Evolutionary conservation across 129 eudicot species (phyloP).

Genomic region (Escallonia herrerae): DNA sequence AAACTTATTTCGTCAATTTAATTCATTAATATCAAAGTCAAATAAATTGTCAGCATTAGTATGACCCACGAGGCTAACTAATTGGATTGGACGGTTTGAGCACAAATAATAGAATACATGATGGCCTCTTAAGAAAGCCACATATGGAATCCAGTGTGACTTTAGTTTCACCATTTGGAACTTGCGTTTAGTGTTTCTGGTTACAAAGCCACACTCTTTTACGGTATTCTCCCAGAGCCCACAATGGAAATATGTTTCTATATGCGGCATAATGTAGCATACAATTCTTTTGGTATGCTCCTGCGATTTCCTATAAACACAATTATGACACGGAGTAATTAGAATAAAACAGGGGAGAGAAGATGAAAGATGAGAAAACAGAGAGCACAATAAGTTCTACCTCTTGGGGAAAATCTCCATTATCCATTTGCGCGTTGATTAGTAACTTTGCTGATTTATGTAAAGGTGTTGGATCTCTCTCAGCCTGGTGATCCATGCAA

Average conservation of each 20-base stretch:
- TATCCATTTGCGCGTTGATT: constrained; percentile 12
- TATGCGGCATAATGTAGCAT: constrained; percentile 6
- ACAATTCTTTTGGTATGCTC: constrained; percentile 1
- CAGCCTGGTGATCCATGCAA: constrained; percentile 1
- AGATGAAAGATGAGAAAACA: too few species aligned
- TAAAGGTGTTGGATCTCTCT: constrained; percentile 16
- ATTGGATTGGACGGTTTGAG: too few species aligned
- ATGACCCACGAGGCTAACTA: too few species aligned
- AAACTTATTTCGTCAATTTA: too few species aligned
- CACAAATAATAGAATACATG: too few species aligned
- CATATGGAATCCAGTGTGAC: too few species aligned
- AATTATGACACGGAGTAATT: neutral
- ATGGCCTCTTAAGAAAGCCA: too few species aligned
- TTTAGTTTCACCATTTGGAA: too few species aligned
- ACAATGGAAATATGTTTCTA: neutral
- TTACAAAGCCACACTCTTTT: neutral
- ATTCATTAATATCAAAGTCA: too few species aligned
- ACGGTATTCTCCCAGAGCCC: constrained; percentile 10
- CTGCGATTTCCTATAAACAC: neutral
- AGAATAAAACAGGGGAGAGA: too few species aligned
- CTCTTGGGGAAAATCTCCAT: constrained; percentile 33
- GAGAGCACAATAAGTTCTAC: neutral
- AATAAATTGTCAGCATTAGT: too few species aligned
- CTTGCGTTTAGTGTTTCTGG: too few species aligned
- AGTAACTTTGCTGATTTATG: neutral